Conservation (phyloP, 257 asterid genomes). For the Solanum pinnatisectum region DNA sequence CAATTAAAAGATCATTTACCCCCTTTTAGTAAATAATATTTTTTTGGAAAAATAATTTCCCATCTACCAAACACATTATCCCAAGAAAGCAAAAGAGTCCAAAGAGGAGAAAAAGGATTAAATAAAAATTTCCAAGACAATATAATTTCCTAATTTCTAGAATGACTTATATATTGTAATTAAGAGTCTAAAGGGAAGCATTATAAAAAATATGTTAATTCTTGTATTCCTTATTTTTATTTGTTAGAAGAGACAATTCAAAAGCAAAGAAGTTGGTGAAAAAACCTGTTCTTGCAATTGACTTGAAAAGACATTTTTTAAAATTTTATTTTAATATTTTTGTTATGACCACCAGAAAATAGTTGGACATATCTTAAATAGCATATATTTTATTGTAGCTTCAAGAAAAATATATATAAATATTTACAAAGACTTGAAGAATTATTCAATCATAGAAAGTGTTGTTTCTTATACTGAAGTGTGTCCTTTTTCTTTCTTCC, state of each 20-base stretch:
- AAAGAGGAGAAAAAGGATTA: not conserved
- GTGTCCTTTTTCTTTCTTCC: not conserved
- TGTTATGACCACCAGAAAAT: not conserved
- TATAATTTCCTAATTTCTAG: not conserved
- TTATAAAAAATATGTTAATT: not conserved
- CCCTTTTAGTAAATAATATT: not conserved
- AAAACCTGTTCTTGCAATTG: not conserved
- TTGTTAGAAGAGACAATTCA: not conserved
- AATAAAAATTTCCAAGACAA: not conserved
- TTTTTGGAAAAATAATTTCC: not conserved
- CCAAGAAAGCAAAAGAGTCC: not conserved
- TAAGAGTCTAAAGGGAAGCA: not conserved
- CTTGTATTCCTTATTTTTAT: not conserved
- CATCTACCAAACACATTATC: not conserved
- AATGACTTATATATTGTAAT: not conserved
- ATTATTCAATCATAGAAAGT: not conserved
- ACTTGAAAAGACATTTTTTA: not conserved
- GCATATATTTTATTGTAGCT: not conserved
- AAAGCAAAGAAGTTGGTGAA: conserved; percentile 10
- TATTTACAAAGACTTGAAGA: not conserved
- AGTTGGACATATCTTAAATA: not conserved
- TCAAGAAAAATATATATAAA: not conserved
- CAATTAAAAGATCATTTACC: not conserved
- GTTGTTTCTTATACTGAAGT: not conserved
- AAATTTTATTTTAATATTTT: not conserved